Conservation (phyloP, 495 filamentous ascomycete genomes). For the Tetracladium marchalianum region DNA sequence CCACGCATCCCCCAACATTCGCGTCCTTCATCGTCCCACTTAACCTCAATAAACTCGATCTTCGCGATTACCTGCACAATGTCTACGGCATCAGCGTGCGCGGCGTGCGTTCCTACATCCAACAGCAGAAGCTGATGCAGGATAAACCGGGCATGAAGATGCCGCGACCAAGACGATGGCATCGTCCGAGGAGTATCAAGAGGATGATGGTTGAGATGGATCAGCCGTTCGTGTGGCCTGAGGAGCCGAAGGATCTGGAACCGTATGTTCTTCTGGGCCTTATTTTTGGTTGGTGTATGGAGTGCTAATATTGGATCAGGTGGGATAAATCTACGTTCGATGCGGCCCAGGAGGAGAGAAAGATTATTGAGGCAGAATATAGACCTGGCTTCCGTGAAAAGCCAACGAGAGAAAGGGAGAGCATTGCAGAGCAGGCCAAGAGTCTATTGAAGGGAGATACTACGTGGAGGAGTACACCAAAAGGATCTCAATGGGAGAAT, state of each 20-base stretch:
- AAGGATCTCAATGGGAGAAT: constrained; percentile 13
- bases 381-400: constrained; percentile 22
- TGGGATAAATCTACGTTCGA: constrained; percentile 41
- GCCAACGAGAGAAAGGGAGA: constrained; percentile 23
- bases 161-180: constrained; percentile 29
- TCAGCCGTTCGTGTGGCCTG: constrained; percentile 77
- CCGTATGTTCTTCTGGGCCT: constrained; percentile 32
- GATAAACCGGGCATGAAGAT: constrained; percentile 31
- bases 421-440: constrained; percentile 46
- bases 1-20: constrained; percentile 60
- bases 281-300: background rate
- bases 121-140: constrained; percentile 50
- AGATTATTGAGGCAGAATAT: constrained; percentile 17
- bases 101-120: constrained; percentile 69
- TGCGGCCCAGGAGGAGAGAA: constrained; percentile 25
- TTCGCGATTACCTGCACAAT: constrained; percentile 79
- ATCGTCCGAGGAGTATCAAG: constrained; percentile 62
- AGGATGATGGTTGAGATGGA: constrained; percentile 84
- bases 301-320: constrained; percentile 21
- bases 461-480: constrained; percentile 25
- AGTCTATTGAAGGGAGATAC: constrained; percentile 38
- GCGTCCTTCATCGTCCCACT: constrained; percentile 81
- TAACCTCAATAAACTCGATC: constrained; percentile 81
- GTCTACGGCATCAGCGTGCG: constrained; percentile 58
- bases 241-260: constrained; percentile 44